Percentiles rank a stretch among this genome's conserved stretches.
Conservation (phyloP, 495 filamentous ascomycete genomes). For the Hypoxylon crocopeplum region DNA sequence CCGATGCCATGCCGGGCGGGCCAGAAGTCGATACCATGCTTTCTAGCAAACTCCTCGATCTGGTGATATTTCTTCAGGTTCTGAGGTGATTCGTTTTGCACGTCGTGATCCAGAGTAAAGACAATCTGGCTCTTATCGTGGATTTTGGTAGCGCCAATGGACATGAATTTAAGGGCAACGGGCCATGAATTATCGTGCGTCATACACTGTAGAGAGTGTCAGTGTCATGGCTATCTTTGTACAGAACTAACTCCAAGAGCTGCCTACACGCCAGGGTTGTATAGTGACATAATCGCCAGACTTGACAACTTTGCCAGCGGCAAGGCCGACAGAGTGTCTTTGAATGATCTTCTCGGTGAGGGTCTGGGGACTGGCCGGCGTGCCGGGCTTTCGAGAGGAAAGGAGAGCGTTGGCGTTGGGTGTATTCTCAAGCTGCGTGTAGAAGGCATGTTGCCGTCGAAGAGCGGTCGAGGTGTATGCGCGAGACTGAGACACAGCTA, state of each 20-base stretch:
- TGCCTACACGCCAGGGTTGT: constrained; percentile 71
- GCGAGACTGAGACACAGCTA: background rate
- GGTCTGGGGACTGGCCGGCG: constrained; percentile 62
- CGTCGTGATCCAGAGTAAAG: constrained; percentile 93
- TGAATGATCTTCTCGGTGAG: constrained; percentile 95
- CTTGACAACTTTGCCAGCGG: constrained; percentile 72
- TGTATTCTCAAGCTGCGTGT: constrained; percentile 2
- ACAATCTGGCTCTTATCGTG: constrained; percentile 78
- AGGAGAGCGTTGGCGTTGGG: background rate
- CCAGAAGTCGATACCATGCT: constrained; percentile 81
- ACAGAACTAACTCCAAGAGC: too few species aligned
- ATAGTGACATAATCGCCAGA: constrained; percentile 86
- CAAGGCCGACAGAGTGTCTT: constrained; percentile 72
- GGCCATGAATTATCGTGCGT: constrained; percentile 96
- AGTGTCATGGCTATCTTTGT: too few species aligned
- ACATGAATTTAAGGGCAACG: constrained; percentile 84
- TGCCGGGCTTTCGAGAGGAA: constrained; percentile 37
- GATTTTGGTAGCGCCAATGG: constrained; percentile 80
- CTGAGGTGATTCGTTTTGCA: constrained; percentile 82
- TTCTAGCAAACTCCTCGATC: constrained; percentile 86
- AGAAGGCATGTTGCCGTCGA: constrained; percentile 12
- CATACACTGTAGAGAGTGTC: too few species aligned
- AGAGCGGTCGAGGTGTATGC: background rate
- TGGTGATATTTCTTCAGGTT: constrained; percentile 86
- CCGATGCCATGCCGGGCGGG: constrained; percentile 82